Base-by-base conservation (phyloP, 495 filamentous ascomycete genomes). In the Hypoxylon fuscum region DNA sequence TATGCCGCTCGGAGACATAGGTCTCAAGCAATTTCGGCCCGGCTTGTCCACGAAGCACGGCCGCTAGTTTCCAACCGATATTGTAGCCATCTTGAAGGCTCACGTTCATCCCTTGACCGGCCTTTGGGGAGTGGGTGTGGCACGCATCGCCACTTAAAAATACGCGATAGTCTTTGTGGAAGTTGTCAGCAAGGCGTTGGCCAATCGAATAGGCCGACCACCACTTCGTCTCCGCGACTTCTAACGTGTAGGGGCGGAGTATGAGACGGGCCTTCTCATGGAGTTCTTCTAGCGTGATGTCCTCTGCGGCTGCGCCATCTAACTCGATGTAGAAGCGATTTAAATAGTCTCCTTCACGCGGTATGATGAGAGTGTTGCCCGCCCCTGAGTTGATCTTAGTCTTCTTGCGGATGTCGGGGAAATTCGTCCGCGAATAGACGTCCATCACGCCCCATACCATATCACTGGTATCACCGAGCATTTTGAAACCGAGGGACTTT, bases 51-150 rank as follows among this genome's bases (percentile, higher is more conserved):
- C 75, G 81, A 10, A 92, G 70, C 0, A 93, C 81, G 21, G 81
- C 72, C 1, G 83, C 88, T 3, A 95, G 76, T 72, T 95, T 93
- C 90, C 90, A 93, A 15, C 90, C 90, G 31, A 93, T 83, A 53
- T 95, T 93, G 64, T 82, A 76, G 0, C 77, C 77, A 42, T 80
- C 77, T 17, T 80, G 77, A 38, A 80, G 76, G 32, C 79, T 83
- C 32, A 88, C 81, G 42, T 92, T 92, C 87, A 90, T 88, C 1
- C 89, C 88, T 66, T 90, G 89, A 0, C 88, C 90, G 0, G 87
- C 87, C 68, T 90, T 90, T 0, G 89, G 88, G 5, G 82, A 86
- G 65, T 90, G 88, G 0, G 88, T 91, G 68, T 92, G 89, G 35
- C 84, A 85, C 0, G 89, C 88, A 70, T 91, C 89, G 22, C 89